A percentile compares a stretch with the other conserved stretches of the same genome.
Evolutionary conservation across 352 stramenopile genomes (phyloP).

Genomic region (Plasmopara halstedii): DNA sequence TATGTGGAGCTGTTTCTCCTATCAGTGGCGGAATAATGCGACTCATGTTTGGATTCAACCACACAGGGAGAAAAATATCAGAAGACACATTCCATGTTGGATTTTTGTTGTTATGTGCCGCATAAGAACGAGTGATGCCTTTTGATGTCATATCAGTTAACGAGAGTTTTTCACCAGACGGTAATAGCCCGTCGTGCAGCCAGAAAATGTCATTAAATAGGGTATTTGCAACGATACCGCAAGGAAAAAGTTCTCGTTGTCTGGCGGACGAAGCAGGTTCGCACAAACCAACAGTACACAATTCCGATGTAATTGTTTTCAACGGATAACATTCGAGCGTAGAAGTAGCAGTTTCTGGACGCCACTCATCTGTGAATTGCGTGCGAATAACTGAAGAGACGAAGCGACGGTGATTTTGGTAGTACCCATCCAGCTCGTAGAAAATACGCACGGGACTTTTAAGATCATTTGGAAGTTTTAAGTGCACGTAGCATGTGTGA

Average conservation of each 20-base stretch:
- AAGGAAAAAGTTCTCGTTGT: slow-evolving; percentile 51
- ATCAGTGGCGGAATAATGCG: slow-evolving; percentile 50
- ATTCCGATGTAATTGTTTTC: slow-evolving; percentile 23
- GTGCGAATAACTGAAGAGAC: slow-evolving; percentile 56
- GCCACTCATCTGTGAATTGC: slow-evolving; percentile 61
- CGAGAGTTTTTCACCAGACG: slow-evolving; percentile 32
- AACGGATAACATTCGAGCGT: slow-evolving; percentile 49
- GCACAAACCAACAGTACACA: slow-evolving; percentile 37
- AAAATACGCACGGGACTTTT: slow-evolving; percentile 33
- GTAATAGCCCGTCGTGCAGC: slow-evolving; percentile 51
- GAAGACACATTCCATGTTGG: slow-evolving; percentile 33
- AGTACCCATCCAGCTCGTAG: slow-evolving; percentile 58
- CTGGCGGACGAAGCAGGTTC: slow-evolving; percentile 10
- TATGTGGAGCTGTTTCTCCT: slow-evolving; percentile 16
- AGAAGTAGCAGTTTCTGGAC: slow-evolving; percentile 14
- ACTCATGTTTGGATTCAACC: slow-evolving; percentile 67
- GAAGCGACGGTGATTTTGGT: slow-evolving; percentile 71
- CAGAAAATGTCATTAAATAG: slow-evolving; percentile 86
- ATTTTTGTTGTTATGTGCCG: slow-evolving; percentile 54
- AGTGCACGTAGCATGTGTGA: slow-evolving; percentile 61
- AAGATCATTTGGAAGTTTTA: slow-evolving; percentile 47
- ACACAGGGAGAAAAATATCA: slow-evolving; percentile 47
- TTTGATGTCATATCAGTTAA: slow-evolving; percentile 32
- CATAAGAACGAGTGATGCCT: slow-evolving; percentile 39
- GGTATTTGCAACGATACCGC: slow-evolving; percentile 68